phyloP scores from a whole-genome alignment of 208 protist genomes.

The Tetramitus jugosus region DNA sequence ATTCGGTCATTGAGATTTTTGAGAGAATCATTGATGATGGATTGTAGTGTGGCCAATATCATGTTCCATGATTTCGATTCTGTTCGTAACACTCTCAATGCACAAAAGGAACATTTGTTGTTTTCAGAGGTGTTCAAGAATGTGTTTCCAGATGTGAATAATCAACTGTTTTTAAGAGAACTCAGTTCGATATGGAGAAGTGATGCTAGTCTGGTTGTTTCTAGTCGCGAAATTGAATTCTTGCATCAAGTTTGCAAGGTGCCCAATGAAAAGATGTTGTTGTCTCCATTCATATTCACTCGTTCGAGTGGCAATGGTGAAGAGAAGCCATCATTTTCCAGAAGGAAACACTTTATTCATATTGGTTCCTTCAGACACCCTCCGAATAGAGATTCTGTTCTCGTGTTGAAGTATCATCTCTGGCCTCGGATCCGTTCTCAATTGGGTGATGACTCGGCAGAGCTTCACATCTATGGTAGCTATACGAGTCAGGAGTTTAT shows the following conservation, averaged over 20 bases:
- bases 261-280: background rate
- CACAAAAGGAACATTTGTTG: too few species aligned
- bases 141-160: background rate
- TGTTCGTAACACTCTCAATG: background rate
- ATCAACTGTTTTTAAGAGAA: conserved; percentile 12
- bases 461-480: background rate
- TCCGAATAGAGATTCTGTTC: background rate
- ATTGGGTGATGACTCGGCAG: background rate
- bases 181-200: background rate
- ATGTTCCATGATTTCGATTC: too few species aligned
- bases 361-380: background rate
- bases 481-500: background rate
- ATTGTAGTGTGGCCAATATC: too few species aligned
- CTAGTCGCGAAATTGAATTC: background rate
- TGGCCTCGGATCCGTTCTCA: background rate
- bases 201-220: background rate
- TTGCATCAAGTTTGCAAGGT: background rate
- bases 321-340: background rate
- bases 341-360: background rate
- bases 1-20: background rate
- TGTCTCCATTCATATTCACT: background rate
- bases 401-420: background rate
- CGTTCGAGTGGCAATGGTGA: too few species aligned
- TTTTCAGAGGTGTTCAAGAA: too few species aligned
- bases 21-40: background rate